These are phyloP conservation scores for Fremontodendron californicum DNA, from an alignment of 345 rosid genomes.

Conservation along the genomic window DNA sequence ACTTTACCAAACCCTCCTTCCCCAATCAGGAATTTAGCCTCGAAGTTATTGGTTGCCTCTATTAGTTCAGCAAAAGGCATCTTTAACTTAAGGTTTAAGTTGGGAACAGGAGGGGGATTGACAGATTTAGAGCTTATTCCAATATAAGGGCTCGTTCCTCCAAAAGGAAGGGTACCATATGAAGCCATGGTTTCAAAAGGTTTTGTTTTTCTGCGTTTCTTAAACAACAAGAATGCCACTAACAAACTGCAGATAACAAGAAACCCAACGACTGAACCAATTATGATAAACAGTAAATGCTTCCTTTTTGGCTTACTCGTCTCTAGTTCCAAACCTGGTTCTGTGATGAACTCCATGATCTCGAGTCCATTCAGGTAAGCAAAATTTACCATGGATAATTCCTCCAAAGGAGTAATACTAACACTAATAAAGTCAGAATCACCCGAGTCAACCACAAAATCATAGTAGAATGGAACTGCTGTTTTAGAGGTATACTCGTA, in stretches of 20 bases:
- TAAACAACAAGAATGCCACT: slow-evolving; percentile 2
- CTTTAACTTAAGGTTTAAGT: slow-evolving; percentile 35
- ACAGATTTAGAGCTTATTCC: slow-evolving; percentile 16
- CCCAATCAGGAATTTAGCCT: slow-evolving; percentile 32
- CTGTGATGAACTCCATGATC: slow-evolving; percentile 41
- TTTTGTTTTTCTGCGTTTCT: slow-evolving; percentile 26
- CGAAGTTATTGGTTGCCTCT: slow-evolving; percentile 43
- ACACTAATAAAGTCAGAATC: slow-evolving; percentile 32
- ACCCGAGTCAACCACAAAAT: slow-evolving; percentile 43
- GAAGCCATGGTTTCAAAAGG: slow-evolving; percentile 14
- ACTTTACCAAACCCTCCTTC: slow-evolving; percentile 53
- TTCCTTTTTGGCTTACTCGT: not conserved
- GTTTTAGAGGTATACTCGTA: accelerated
- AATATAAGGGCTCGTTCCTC: slow-evolving; percentile 5
- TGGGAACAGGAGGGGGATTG: slow-evolving; percentile 18
- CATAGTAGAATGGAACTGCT: slow-evolving; percentile 37
- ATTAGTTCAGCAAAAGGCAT: slow-evolving; percentile 39
- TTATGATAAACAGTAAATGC: not conserved
- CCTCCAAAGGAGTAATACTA: slow-evolving; percentile 19
- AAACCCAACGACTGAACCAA: slow-evolving; percentile 32
- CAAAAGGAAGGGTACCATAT: not conserved
- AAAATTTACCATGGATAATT: accelerated
- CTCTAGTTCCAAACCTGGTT: not conserved
- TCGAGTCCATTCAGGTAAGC: slow-evolving; percentile 56
- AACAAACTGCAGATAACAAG: slow-evolving; percentile 8